Percentiles rank a stretch among this genome's conserved stretches.
These are phyloP conservation scores for Kokia cookei DNA, from an alignment of 441 rosid species.

Conservation along the genomic window DNA sequence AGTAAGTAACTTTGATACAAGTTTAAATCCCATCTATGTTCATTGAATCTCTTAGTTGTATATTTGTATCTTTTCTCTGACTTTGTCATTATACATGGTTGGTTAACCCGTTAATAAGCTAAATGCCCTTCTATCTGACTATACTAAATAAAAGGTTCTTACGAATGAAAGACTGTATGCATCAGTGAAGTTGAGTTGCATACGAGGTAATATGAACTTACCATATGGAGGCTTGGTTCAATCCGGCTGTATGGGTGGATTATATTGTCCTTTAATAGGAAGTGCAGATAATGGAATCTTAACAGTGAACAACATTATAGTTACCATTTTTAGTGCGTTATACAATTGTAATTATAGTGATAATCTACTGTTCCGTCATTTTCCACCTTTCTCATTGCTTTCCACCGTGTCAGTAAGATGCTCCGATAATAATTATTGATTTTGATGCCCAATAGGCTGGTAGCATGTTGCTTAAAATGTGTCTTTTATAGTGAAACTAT, in stretches of 20 bases:
- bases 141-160: not conserved
- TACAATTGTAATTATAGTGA: not conserved
- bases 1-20: slow-evolving; percentile 34
- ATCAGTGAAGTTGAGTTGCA: not conserved
- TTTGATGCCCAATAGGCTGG: not conserved
- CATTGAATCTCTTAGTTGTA: not conserved
- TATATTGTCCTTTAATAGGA: not conserved
- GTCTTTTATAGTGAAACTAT: not conserved
- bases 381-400: not conserved
- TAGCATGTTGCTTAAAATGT: not conserved
- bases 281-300: not conserved
- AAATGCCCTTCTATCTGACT: not conserved
- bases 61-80: not conserved
- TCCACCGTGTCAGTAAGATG: not conserved
- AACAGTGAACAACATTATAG: too few relatives aligned
- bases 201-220: not conserved
- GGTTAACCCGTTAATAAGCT: not conserved
- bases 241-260: not conserved
- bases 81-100: not conserved
- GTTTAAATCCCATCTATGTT: not conserved
- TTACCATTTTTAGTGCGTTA: not conserved
- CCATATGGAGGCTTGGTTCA: not conserved
- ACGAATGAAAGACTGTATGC: not conserved
- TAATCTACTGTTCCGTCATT: not conserved
- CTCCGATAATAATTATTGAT: not conserved